Evolutionary conservation across 129 eudicot genomes (phyloP).

Genomic region (Chrysanthemum seticuspe): DNA sequence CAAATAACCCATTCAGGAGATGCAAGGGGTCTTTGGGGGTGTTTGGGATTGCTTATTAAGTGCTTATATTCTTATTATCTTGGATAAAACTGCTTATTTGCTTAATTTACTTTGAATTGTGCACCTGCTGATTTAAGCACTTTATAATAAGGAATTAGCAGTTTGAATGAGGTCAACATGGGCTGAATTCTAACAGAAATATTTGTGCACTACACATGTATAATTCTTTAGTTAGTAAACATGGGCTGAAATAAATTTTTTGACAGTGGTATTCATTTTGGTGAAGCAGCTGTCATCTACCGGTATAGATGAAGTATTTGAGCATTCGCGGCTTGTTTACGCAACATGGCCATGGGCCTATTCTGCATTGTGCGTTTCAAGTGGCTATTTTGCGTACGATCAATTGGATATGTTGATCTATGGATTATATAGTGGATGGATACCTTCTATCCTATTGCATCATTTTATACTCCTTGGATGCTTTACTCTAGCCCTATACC

Average conservation of each 20-base stretch:
- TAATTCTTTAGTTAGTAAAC: constrained; percentile 20
- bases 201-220: not conserved
- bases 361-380: constrained; percentile 70
- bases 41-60: too few species aligned
- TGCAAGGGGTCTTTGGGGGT: too few species aligned
- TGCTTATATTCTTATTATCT: too few species aligned
- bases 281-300: constrained; percentile 52
- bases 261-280: constrained; percentile 78
- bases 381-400: constrained; percentile 94
- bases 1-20: not conserved
- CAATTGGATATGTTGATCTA: constrained; percentile 84
- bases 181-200: too few species aligned
- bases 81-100: too few species aligned
- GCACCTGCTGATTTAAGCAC: too few species aligned
- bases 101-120: too few species aligned
- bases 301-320: constrained; percentile 52
- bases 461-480: constrained; percentile 88
- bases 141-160: too few species aligned
- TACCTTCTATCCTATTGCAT: constrained; percentile 82
- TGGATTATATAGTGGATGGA: constrained; percentile 68
- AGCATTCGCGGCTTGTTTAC: constrained; percentile 77
- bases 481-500: constrained; percentile 88
- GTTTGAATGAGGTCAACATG: too few species aligned
- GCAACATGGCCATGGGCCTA: constrained; percentile 85
- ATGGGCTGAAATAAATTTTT: constrained; percentile 6